Evolutionary conservation across 2,329 filamentous ascomycete species (phyloP), one percentile per base, ranked within the genome.

Genomic region (Paraphoma chrysanthemicola): DNA sequence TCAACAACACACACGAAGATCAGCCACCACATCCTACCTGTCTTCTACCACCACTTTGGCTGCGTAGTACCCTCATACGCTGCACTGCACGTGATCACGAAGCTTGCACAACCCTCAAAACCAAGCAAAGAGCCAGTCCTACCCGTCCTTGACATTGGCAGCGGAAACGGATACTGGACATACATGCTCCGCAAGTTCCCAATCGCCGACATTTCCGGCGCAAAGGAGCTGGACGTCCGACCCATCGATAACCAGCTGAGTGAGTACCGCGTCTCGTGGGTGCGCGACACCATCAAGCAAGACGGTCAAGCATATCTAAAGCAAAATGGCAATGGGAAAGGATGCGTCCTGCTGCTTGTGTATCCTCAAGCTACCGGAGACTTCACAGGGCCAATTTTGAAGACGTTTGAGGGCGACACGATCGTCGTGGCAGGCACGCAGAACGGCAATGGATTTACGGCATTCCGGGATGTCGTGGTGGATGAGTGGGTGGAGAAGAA

Each of bases 1-100:
- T 76, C 77, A 36, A 85, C 87, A 3, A 80, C 79, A 14, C 76
- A 80, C 28, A 82, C 84, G 4, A 81, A 80, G 50, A 83, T 81
- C 56, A 85, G 83, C 48, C 90, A 93, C 75, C 88, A 90, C 64
- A 80, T 91, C 6, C 81, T 92, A 8, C 90, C 90, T 2, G 80
- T 92, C 16, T 81, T 92, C 53, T 92, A 92, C 82, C 90, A 92
- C 77, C 90, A 93, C 75, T 92, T 92, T 73, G 89, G 89, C 48
- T 93, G 90, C 76, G 85, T 85, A 1, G 87, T 87, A 17, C 90
- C 90, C 0, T 86, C 84, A 9, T 88, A 89, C 72, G 88, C 91
- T 65, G 81, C 85, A 1, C 78, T 93, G 11, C 79, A 83, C 59
- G 78, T 89, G 18, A 81, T 92, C 31, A 82, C 82, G 36, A 78